Base-by-base conservation (phyloP, 345 rosid genomes). In the Moricandia moricandioides region DNA sequence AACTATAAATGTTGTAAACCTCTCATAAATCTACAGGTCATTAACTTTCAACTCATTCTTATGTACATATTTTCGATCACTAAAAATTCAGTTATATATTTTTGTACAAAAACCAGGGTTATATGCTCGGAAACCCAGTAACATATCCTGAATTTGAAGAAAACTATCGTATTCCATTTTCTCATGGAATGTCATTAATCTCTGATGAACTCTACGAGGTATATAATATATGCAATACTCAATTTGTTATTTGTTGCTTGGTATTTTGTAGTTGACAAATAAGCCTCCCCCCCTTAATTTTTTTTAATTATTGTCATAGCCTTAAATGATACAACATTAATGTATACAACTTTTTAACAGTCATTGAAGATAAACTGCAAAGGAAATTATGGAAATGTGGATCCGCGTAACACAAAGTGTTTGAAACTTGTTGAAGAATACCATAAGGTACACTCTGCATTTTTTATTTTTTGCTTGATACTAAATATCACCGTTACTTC, bases 141-240 rank as follows among this genome's bases (percentile, higher is more conserved):
- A 85, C 90, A 7, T 55, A 79, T 62, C 0, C 6, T 6, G 61
- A 47, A 8, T 54, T 68, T 24, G 87, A 87, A 6, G 26, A 0
- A 34, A 89, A 84, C 58, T 80, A 81, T 52, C 71, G 61, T 27
- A 43, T 87, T 68, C 63, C 64, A 13, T 86, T 34, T 54, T 76
- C 87, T 43, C 83, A 85, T 39, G 82, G 84, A 7, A 73, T 83
- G 87, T 72, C 85, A 16, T 79, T 88, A 2, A 83, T 88, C 43
- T 87, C 89, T 3, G 83, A 83, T 74, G 80, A 84, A 49, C 82
- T 87, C 30, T 87, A 82, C 31, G 63, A 83, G 88, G 91, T 84
- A 21, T 26, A 3, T 21, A 33, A 10, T 31, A 1, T 34, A 13
- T n/a, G 12, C 9, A 34, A 47, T 11, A 2, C 10, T 39, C 3